phyloP scores from a whole-genome alignment of 202 grass and related monocot species.

The Schoenoplectus triqueter region DNA sequence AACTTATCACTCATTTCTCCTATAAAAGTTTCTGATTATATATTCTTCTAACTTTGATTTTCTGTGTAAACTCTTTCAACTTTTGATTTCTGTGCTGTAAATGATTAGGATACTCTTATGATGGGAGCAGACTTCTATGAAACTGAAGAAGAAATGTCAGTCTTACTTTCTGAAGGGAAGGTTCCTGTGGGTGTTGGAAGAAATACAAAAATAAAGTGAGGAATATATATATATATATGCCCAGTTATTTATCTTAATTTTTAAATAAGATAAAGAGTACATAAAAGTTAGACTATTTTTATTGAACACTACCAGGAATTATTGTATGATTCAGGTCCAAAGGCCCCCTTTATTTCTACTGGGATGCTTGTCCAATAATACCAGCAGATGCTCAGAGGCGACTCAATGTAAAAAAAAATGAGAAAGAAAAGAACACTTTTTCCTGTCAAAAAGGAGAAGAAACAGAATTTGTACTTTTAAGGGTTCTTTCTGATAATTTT shows the following conservation, averaged over 20 bases:
- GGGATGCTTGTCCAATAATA: background rate
- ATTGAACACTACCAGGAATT: no score
- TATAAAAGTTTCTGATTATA: background rate
- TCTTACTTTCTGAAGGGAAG: conserved; percentile 48
- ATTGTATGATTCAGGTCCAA: background rate
- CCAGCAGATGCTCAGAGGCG: background rate
- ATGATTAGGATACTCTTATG: conserved; percentile 67
- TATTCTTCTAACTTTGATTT: background rate
- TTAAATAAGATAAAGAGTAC: background rate
- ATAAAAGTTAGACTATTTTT: background rate
- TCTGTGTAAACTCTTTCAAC: background rate
- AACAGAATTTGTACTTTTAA: conserved; percentile 16
- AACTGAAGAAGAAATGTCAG: conserved; percentile 58
- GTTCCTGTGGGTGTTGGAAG: conserved; percentile 70
- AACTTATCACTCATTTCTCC: background rate
- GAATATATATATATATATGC: background rate
- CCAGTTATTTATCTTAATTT: background rate
- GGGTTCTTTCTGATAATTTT: conserved; percentile 24
- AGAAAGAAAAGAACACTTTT: background rate
- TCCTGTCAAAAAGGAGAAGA: background rate
- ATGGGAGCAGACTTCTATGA: conserved; percentile 74
- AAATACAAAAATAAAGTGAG: conserved; percentile 74
- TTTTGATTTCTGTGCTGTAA: background rate
- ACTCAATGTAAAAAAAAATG: background rate
- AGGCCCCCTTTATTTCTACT: background rate